Conservation (phyloP, 306 rosid genomes). For the Pyrus betulifolia region DNA sequence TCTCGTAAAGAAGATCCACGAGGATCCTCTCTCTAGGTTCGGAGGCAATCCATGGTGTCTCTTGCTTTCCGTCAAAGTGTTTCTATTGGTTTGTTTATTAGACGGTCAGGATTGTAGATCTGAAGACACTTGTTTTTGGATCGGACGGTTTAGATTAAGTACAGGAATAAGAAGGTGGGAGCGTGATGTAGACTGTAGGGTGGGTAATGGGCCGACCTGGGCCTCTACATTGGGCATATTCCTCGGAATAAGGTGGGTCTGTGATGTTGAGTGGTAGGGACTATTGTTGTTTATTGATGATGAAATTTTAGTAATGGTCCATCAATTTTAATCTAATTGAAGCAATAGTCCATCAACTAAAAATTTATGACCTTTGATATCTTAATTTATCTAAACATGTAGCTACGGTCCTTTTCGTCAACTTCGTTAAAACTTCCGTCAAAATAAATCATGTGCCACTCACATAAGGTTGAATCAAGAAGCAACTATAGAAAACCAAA, state of each 20-base stretch:
- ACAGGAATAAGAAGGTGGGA: not conserved
- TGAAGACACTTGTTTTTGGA: not conserved
- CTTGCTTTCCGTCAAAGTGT: not conserved
- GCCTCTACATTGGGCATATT: not conserved
- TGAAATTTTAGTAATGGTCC: accelerated
- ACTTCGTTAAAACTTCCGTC: too few species aligned
- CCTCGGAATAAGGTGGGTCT: not conserved
- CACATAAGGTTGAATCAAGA: too few species aligned
- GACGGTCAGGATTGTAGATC: constrained; percentile 4
- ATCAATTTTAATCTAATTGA: accelerated
- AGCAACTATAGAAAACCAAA: too few species aligned
- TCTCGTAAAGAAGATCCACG: too few species aligned
- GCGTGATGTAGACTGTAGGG: not conserved
- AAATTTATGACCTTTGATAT: accelerated
- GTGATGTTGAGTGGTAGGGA: too few species aligned
- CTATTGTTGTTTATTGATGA: too few species aligned
- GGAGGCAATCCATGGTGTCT: not conserved
- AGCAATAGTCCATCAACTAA: accelerated
- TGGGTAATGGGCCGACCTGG: not conserved
- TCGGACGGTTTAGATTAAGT: not conserved
- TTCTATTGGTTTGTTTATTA: not conserved
- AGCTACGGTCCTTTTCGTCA: accelerated
- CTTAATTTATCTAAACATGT: too few species aligned
- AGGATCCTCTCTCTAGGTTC: too few species aligned
- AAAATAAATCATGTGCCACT: too few species aligned